phyloP scores from a whole-genome alignment of 1,284 basidiomycete species.

The Sparassis latifolia region DNA sequence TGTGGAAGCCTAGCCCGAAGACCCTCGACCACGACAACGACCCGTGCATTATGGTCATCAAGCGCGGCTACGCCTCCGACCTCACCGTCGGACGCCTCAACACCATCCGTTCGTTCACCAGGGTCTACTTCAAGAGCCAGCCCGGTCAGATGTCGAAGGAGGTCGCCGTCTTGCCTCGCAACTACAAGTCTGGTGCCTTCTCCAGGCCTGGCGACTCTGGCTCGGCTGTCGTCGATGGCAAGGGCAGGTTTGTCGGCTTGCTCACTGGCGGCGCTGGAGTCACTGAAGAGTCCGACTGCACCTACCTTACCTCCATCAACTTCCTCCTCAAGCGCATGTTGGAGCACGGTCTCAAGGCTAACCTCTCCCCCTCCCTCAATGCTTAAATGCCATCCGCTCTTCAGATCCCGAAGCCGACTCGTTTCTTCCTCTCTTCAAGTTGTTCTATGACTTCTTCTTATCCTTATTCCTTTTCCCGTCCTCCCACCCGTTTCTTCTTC shows the following conservation, averaged over 20 bases:
- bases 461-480: too few relatives aligned
- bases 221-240: constrained; percentile 22
- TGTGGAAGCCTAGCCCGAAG: not conserved
- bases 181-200: constrained; percentile 21
- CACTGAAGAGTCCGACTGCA: constrained; percentile 21
- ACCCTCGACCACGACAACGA: constrained; percentile 5
- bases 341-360: constrained; percentile 14
- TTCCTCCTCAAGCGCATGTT: constrained; percentile 19
- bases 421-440: too few relatives aligned
- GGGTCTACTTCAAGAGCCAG: constrained; percentile 12
- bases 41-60: constrained; percentile 24
- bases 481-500: too few relatives aligned
- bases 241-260: constrained; percentile 24
- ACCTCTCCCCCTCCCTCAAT: constrained; percentile 9
- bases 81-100: constrained; percentile 23
- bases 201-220: constrained; percentile 29
- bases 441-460: too few relatives aligned
- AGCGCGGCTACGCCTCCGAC: constrained; percentile 26
- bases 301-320: constrained; percentile 22
- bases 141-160: constrained; percentile 25
- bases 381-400: too few relatives aligned
- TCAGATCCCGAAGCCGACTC: too few relatives aligned
- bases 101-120: constrained; percentile 18
- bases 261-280: constrained; percentile 26
- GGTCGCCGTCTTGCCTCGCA: constrained; percentile 18